Percentiles rank a stretch among this genome's conserved stretches.
Evolutionary conservation across 257 asterid species (phyloP).

Genomic region (Primulina eburnea): DNA sequence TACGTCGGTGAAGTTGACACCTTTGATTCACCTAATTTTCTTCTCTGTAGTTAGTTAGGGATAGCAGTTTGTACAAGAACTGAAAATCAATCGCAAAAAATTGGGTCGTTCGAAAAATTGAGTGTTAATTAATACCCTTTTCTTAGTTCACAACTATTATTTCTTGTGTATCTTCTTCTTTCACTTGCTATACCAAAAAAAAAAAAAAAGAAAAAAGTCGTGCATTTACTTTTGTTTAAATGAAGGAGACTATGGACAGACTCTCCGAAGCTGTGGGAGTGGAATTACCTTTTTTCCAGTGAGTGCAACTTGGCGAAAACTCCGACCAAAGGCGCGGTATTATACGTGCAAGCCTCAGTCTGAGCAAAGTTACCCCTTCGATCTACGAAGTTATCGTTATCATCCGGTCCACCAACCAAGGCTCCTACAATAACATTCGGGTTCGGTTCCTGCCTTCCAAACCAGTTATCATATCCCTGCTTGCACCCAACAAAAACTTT

Average conservation of each 20-base stretch:
- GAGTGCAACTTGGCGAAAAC: conserved; percentile 51
- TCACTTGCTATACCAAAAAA: no score
- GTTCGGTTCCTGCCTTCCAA: conserved; percentile 39
- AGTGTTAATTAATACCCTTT: neutral
- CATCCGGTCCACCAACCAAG: conserved; percentile 72
- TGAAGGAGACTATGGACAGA: neutral
- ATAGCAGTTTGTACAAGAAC: neutral
- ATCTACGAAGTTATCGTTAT: conserved; percentile 48
- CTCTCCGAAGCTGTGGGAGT: conserved; percentile 19
- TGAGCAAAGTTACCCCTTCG: conserved; percentile 58
- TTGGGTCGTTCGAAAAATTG: neutral
- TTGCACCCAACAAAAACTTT: conserved; percentile 65
- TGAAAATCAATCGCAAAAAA: neutral
- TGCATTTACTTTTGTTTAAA: no score
- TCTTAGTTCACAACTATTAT: no score
- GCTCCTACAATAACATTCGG: conserved; percentile 66
- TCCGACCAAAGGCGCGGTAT: conserved; percentile 75
- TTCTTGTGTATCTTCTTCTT: no score
- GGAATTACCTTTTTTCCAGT: conserved; percentile 15
- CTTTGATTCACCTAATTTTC: neutral
- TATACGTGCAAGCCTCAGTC: conserved; percentile 81
- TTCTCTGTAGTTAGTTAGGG: no score
- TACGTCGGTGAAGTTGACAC: neutral
- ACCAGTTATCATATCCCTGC: conserved; percentile 69
- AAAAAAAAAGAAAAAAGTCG: no score